phyloP scores from a whole-genome alignment of 2,329 filamentous ascomycete genomes.

The Penicillium sp. region DNA sequence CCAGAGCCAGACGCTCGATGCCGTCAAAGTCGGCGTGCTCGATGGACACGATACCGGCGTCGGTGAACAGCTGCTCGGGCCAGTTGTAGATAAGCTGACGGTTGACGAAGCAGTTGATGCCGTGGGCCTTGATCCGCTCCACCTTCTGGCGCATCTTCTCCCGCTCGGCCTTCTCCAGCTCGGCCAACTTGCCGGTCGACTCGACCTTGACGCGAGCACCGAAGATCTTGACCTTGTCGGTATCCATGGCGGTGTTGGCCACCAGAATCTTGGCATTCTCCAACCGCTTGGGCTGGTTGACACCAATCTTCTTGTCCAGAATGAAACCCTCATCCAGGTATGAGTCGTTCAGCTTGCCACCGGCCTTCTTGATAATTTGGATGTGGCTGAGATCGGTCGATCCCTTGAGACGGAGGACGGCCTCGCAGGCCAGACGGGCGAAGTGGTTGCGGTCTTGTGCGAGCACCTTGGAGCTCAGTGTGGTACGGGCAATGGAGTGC shows the following conservation, averaged over 20 bases:
- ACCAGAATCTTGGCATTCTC: conserved; percentile 98
- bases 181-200: conserved; percentile 94
- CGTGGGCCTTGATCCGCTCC: conserved; percentile 96
- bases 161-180: conserved; percentile 94
- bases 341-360: conserved; percentile 94
- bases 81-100: conserved; percentile 99
- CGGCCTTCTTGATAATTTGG: conserved; percentile 99
- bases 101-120: conserved; percentile 99
- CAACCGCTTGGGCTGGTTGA: conserved; percentile 95
- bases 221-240: conserved; percentile 99
- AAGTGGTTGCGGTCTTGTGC: conserved; percentile 93
- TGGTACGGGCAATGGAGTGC: conserved; percentile 86
- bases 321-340: conserved; percentile 99
- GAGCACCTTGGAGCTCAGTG: conserved; percentile 94
- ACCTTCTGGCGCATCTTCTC: conserved; percentile 99
- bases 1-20: conserved; percentile 88
- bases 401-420: conserved; percentile 82
- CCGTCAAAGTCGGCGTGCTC: conserved; percentile 99
- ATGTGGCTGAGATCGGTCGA: conserved; percentile 96
- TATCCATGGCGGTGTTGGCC: conserved; percentile 98
- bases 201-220: conserved; percentile 95
- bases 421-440: conserved; percentile 82
- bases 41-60: conserved; percentile 96
- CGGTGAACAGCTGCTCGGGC: conserved; percentile 97
- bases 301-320: conserved; percentile 97